Conservation (phyloP, 306 rosid genomes). For the Lathyrus oleraceus region DNA sequence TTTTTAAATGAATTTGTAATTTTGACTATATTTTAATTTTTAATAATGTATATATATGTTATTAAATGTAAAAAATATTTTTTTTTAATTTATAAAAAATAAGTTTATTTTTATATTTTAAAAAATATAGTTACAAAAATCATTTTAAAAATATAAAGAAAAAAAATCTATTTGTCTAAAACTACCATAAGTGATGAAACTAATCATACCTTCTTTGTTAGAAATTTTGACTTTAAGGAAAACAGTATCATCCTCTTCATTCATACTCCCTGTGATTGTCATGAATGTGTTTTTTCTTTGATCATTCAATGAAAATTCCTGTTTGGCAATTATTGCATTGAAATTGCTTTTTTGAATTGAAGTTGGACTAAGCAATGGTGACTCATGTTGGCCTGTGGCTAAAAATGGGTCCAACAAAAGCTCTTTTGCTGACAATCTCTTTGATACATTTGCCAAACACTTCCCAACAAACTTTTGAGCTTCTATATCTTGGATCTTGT, state of each 20-base stretch:
- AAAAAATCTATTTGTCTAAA: too few species aligned
- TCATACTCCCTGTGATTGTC: conserved; percentile 72
- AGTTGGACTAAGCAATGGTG: conserved; percentile 33
- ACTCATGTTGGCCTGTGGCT: conserved; percentile 45
- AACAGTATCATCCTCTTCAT: conserved; percentile 66
- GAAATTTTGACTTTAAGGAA: conserved; percentile 70
- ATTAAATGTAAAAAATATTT: too few species aligned
- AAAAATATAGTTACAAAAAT: too few species aligned
- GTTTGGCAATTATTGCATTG: conserved; percentile 14
- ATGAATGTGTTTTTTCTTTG: conserved; percentile 52
- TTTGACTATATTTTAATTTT: too few species aligned
- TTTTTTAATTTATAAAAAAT: too few species aligned
- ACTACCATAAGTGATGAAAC: background rate
- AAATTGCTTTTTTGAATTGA: conserved; percentile 3
- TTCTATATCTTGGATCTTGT: conserved; percentile 65
- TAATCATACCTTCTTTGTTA: conserved; percentile 50
- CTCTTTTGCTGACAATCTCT: conserved; percentile 72
- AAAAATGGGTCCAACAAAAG: conserved; percentile 82
- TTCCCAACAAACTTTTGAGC: conserved; percentile 67
- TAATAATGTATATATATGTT: too few species aligned
- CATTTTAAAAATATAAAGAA: too few species aligned
- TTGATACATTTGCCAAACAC: conserved; percentile 67
- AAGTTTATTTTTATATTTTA: too few species aligned
- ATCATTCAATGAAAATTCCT: conserved; percentile 25
- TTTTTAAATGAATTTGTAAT: too few species aligned